Evolutionary conservation across 2,329 filamentous ascomycete species (phyloP), one percentile per base, ranked within the genome.

Genomic region (Penicillium capsulatum): DNA sequence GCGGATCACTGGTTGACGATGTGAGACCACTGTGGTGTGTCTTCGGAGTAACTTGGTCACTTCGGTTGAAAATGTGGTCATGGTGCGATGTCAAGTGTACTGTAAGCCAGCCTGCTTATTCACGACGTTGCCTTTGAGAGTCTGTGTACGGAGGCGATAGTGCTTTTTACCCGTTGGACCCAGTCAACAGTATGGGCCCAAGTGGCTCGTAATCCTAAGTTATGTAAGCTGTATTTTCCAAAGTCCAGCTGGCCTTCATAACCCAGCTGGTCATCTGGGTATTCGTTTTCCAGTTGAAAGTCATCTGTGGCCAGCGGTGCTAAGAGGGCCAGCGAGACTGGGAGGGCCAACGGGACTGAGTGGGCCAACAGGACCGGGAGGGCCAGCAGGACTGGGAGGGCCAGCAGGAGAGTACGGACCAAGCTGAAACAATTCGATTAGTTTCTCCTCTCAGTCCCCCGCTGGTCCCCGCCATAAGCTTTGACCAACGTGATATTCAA

Each of bases 221-320:
- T 28, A 28, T 28, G 26, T 28, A 28, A 28, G 26, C 26, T 28
- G 26, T 28, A 28, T 28, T 28, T 28, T 28, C 26, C 26, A 28
- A 28, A 28, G 26, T 28, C 26, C 26, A 28, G 26, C 26, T 28
- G 26, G 26, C 6, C 26, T 28, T 6, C 11, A n/a, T 7, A 28
- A n/a, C 6, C 26, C 26, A 28, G 26, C 26, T 28, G 26, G 26
- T 28, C 26, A n/a, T 28, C 26, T 28, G 26, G 26, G 26, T 28
- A 28, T 28, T 28, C 26, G 26, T n/a, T 28, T 28, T 28, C 26
- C 26, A 28, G 26, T 28, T 28, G 26, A 28, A 28, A 28, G 26
- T 28, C 26, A 28, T 28, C 26, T 28, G 26, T 28, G 26, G 26
- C 26, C 26, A 28, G 26, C 26, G 26, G 26, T 4, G 11, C 26